Percentiles rank a stretch among this genome's conserved stretches.
These are phyloP conservation scores for Ceratocystis cubensis DNA, from an alignment of 2,329 filamentous ascomycete genomes.

Conservation along the genomic window DNA sequence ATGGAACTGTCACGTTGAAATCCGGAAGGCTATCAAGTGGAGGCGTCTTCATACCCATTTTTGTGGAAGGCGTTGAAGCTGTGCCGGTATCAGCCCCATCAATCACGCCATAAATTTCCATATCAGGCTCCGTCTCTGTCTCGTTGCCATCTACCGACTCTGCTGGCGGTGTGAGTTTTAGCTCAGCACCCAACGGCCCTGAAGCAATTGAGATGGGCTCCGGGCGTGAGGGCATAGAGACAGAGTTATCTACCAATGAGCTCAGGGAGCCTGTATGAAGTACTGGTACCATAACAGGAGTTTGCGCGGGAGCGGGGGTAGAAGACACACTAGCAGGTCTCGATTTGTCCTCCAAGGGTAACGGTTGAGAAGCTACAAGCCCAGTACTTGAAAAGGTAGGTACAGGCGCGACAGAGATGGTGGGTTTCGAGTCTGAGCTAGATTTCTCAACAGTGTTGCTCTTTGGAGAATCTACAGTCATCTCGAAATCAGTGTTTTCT, in stretches of 20 bases:
- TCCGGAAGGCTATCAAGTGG: conserved; percentile 42
- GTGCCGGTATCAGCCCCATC: conserved; percentile 44
- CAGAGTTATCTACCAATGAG: background rate
- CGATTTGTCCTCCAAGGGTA: background rate
- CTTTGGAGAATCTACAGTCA: conserved; percentile 6
- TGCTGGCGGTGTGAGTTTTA: conserved; percentile 22
- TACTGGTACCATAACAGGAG: background rate
- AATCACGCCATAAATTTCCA: conserved; percentile 39
- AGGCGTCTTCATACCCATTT: conserved; percentile 40
- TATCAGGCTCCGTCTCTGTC: conserved; percentile 27
- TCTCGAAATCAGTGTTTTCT: conserved; percentile 1
- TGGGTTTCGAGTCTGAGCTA: background rate
- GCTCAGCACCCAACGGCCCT: conserved; percentile 15
- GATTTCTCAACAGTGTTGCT: background rate
- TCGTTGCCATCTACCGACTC: conserved; percentile 22
- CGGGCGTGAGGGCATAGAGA: background rate
- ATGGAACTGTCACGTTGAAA: conserved; percentile 27
- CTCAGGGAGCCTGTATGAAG: background rate
- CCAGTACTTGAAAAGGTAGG: background rate
- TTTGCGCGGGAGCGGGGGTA: background rate
- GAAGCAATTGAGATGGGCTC: background rate
- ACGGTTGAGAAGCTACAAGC: background rate
- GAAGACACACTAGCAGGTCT: background rate
- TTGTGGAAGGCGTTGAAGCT: conserved; percentile 26
- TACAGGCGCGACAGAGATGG: background rate